Conservation (phyloP, 1,284 basidiomycete species). For the Tremellales sp. region DNA sequence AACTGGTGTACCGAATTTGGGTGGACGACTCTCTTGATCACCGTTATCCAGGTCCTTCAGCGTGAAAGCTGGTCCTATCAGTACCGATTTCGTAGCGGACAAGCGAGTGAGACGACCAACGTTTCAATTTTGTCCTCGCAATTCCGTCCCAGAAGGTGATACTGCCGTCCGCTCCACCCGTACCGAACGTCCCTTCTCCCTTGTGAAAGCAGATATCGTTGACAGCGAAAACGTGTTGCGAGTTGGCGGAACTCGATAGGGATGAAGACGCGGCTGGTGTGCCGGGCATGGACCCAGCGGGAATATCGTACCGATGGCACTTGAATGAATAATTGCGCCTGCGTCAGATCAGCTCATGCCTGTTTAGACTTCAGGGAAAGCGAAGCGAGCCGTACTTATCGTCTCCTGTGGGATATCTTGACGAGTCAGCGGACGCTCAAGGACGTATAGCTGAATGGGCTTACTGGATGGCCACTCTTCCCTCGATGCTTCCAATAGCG, state of each 20-base stretch:
- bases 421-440: slow-evolving; percentile 50
- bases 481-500: slow-evolving; percentile 91
- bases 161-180: slow-evolving; percentile 63
- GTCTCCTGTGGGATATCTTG: slow-evolving; percentile 27
- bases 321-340: slow-evolving; percentile 89
- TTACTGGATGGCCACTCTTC: slow-evolving; percentile 92
- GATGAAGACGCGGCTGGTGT: slow-evolving; percentile 23
- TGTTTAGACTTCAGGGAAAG: neutral
- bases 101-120: slow-evolving; percentile 51
- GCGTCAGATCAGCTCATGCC: neutral
- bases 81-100: neutral
- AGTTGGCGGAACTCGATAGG: slow-evolving; percentile 58
- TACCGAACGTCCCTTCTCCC: slow-evolving; percentile 88
- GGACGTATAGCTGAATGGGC: slow-evolving; percentile 36
- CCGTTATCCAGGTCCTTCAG: slow-evolving; percentile 61
- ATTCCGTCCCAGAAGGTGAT: slow-evolving; percentile 49
- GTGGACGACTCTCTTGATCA: slow-evolving; percentile 62
- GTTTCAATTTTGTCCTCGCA: slow-evolving; percentile 79
- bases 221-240: slow-evolving; percentile 80
- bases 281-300: slow-evolving; percentile 26
- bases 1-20: slow-evolving; percentile 39
- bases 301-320: slow-evolving; percentile 76
- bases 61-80: slow-evolving; percentile 19
- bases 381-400: slow-evolving; percentile 20
- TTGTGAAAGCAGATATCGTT: slow-evolving; percentile 92